Conservation (phyloP, 805 yeast genomes). For the Starmerella ratchasimensis region DNA sequence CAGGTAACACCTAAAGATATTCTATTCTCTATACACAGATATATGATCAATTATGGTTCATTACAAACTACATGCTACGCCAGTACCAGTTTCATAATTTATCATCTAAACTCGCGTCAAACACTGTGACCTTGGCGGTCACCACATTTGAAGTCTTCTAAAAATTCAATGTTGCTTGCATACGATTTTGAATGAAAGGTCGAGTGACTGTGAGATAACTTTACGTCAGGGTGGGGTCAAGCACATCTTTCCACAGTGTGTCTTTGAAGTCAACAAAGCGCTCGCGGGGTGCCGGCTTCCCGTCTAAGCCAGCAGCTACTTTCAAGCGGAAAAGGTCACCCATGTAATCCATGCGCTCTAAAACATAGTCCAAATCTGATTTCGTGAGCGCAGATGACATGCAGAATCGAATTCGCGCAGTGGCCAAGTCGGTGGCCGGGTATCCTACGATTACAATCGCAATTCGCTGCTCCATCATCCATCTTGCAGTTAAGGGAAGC, state of each 20-base stretch:
- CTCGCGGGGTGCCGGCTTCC: slow-evolving; percentile 17
- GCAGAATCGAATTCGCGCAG: slow-evolving; percentile 86
- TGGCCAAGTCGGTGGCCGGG: slow-evolving; percentile 89
- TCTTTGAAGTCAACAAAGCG: slow-evolving; percentile 22
- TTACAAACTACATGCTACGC: too few relatives aligned
- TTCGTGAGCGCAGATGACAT: slow-evolving; percentile 84
- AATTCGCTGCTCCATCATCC: slow-evolving; percentile 61
- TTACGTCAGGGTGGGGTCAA: slow-evolving; percentile 19
- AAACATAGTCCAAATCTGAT: slow-evolving; percentile 61
- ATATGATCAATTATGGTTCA: not conserved
- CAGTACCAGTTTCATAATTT: too few relatives aligned
- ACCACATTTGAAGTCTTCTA: too few relatives aligned
- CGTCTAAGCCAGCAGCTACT: slow-evolving; percentile 16
- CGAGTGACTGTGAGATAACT: too few relatives aligned
- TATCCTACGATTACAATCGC: slow-evolving; percentile 96
- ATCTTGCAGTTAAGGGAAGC: slow-evolving; percentile 83
- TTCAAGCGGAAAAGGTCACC: slow-evolving; percentile 19
- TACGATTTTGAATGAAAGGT: too few relatives aligned
- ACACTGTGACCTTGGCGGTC: too few relatives aligned
- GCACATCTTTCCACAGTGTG: slow-evolving; percentile 22
- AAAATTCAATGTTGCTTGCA: too few relatives aligned
- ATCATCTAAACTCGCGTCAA: too few relatives aligned
- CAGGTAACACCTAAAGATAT: too few relatives aligned
- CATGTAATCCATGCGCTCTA: slow-evolving; percentile 17
- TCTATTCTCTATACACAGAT: too few relatives aligned